phyloP scores from a whole-genome alignment of 257 asterid genomes.

The Przewalskia tangutica region DNA sequence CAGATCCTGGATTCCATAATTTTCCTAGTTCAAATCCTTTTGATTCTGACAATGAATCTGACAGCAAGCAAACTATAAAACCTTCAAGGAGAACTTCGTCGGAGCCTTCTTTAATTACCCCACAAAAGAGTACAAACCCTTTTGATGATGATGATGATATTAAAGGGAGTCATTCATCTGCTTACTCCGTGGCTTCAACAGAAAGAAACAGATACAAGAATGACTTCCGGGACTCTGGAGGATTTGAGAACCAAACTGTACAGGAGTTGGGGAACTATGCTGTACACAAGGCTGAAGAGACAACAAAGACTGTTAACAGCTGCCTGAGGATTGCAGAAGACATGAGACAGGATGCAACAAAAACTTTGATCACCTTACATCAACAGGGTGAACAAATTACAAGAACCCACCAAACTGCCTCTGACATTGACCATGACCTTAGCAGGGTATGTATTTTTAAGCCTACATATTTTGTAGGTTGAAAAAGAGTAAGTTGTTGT shows the following conservation, averaged over 20 bases:
- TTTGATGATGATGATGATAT: constrained; percentile 47
- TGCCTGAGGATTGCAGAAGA: constrained; percentile 92
- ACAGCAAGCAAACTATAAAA: constrained; percentile 35
- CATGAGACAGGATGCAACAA: constrained; percentile 83
- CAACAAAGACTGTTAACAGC: constrained; percentile 54
- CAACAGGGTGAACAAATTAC: constrained; percentile 95
- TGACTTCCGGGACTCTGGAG: constrained; percentile 61
- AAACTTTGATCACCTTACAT: constrained; percentile 69
- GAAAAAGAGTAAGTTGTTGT: background rate
- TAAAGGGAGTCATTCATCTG: constrained; percentile 30
- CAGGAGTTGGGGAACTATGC: constrained; percentile 73
- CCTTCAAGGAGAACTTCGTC: constrained; percentile 51
- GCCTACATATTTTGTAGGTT: background rate
- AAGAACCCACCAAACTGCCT: constrained; percentile 67
- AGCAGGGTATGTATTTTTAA: constrained; percentile 55
- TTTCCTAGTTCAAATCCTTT: constrained; percentile 51
- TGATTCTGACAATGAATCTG: constrained; percentile 60
- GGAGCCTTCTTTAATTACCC: constrained; percentile 40
- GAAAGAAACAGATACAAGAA: constrained; percentile 53
- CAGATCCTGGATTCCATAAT: constrained; percentile 6
- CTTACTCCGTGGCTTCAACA: constrained; percentile 22
- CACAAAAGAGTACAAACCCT: constrained; percentile 40
- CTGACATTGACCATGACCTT: constrained; percentile 83
- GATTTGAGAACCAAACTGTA: constrained; percentile 62
- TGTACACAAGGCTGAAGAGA: constrained; percentile 72